Conservation (phyloP, 2,329 filamentous ascomycete species). For the Aspergillus sp. region DNA sequence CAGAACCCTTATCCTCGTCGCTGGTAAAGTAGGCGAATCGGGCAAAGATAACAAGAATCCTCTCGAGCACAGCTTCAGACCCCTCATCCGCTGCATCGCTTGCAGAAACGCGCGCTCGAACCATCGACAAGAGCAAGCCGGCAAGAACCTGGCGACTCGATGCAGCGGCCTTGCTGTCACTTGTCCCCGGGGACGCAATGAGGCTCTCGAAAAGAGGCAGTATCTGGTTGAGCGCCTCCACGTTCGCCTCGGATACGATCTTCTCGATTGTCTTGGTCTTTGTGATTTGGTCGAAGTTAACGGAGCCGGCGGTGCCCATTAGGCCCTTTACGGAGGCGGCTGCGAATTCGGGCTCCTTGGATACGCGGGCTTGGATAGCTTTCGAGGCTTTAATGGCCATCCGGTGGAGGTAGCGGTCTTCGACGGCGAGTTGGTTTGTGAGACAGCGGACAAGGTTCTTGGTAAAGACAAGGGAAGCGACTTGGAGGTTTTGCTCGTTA, state of each 20-base stretch:
- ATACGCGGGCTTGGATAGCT: slow-evolving; percentile 67
- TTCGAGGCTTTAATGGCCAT: slow-evolving; percentile 78
- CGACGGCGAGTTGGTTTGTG: slow-evolving; percentile 78
- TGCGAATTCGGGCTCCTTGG: slow-evolving; percentile 64
- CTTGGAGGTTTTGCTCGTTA: slow-evolving; percentile 52
- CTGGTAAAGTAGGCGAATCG: slow-evolving; percentile 57
- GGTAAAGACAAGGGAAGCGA: slow-evolving; percentile 71
- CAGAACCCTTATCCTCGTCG: slow-evolving; percentile 37
- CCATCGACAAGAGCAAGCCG: slow-evolving; percentile 57
- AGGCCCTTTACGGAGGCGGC: slow-evolving; percentile 67
- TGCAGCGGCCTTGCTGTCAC: slow-evolving; percentile 52
- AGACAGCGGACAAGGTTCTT: slow-evolving; percentile 81
- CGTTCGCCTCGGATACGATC: slow-evolving; percentile 65
- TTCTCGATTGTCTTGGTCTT: slow-evolving; percentile 84
- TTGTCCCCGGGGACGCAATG: slow-evolving; percentile 51
- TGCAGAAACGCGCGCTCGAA: slow-evolving; percentile 46
- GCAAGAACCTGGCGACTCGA: slow-evolving; percentile 55
- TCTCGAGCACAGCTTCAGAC: slow-evolving; percentile 48
- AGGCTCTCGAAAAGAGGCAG: slow-evolving; percentile 56
- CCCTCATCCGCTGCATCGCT: slow-evolving; percentile 37
- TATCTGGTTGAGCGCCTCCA: slow-evolving; percentile 56
- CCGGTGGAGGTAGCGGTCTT: slow-evolving; percentile 78
- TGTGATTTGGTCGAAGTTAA: slow-evolving; percentile 84
- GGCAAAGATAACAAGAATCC: slow-evolving; percentile 51
- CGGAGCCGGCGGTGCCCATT: slow-evolving; percentile 70